Conservation (phyloP, 2,329 filamentous ascomycete species). For the Graphium sp. region DNA sequence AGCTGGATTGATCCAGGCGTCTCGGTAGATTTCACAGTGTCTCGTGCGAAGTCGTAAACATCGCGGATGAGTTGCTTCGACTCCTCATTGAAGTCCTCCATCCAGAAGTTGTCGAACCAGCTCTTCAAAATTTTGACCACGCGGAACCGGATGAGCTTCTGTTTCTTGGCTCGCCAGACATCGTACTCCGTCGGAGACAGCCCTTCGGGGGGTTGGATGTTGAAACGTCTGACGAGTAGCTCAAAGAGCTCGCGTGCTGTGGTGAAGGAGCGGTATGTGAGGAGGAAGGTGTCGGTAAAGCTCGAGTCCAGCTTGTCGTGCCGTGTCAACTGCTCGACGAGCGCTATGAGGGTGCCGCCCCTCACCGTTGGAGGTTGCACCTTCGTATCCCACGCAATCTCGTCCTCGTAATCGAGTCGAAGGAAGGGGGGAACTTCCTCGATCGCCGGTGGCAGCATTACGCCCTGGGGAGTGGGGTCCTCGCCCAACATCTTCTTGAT, state of each 20-base stretch:
- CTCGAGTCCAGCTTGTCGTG: slow-evolving; percentile 90
- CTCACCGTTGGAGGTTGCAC: slow-evolving; percentile 59
- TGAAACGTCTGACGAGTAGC: slow-evolving; percentile 79
- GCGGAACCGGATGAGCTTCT: slow-evolving; percentile 87
- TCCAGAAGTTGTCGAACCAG: slow-evolving; percentile 99
- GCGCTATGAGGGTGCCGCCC: slow-evolving; percentile 71
- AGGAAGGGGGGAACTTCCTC: slow-evolving; percentile 78
- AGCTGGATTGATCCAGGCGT: slow-evolving; percentile 76
- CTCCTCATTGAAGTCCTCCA: slow-evolving; percentile 79
- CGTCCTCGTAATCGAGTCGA: slow-evolving; percentile 70
- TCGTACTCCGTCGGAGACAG: slow-evolving; percentile 63
- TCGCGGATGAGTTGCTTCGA: slow-evolving; percentile 74
- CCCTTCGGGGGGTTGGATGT: slow-evolving; percentile 77
- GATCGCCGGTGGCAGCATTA: slow-evolving; percentile 21
- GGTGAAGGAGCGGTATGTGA: slow-evolving; percentile 94
- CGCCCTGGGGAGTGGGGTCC: slow-evolving; percentile 33
- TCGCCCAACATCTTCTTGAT: slow-evolving; percentile 51
- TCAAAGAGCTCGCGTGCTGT: slow-evolving; percentile 82
- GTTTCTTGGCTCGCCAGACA: slow-evolving; percentile 81
- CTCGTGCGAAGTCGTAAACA: slow-evolving; percentile 79
- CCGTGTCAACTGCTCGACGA: slow-evolving; percentile 88
- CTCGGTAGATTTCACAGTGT: slow-evolving; percentile 83
- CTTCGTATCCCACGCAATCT: slow-evolving; percentile 82
- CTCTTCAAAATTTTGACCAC: slow-evolving; percentile 96
- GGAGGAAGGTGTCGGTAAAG: slow-evolving; percentile 94